phyloP scores from a whole-genome alignment of 2,329 filamentous ascomycete species.

The Xylariaceae sp. region DNA sequence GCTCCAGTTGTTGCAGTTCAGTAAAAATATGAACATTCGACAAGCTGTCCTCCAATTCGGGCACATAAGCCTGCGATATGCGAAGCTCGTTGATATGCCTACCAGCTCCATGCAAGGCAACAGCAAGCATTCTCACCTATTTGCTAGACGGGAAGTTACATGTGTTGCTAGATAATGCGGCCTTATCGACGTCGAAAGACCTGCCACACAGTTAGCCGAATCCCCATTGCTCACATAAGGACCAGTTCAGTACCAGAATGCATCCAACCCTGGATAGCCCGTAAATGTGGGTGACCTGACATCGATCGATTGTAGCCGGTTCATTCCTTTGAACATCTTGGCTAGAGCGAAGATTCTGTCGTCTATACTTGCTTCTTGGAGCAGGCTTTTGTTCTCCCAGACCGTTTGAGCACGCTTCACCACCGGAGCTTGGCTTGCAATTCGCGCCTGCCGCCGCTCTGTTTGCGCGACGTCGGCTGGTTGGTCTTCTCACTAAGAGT shows the following conservation, averaged over 20 bases:
- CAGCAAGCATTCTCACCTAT: conserved; percentile 7
- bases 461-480: conserved; percentile 1
- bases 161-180: conserved; percentile 1
- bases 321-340: conserved; percentile 8
- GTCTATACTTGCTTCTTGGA: conserved; percentile 7
- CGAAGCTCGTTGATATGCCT: conserved; percentile 5
- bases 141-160: conserved; percentile 5
- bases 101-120: conserved; percentile 5
- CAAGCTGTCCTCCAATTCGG: conserved; percentile 6
- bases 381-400: conserved; percentile 6
- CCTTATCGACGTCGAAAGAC: conserved; percentile 8
- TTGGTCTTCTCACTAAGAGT: neutral
- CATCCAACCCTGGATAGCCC: conserved; percentile 6
- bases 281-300: conserved; percentile 14
- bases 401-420: neutral
- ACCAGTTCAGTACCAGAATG: conserved; percentile 6
- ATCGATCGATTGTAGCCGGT: conserved; percentile 3
- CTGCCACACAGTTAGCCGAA: neutral
- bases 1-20: conserved; percentile 9
- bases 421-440: conserved; percentile 4
- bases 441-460: conserved; percentile 5
- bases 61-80: conserved; percentile 6
- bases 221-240: neutral
- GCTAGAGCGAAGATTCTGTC: conserved; percentile 2
- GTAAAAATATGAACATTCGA: conserved; percentile 14